Percentiles rank a stretch among this genome's conserved stretches.
Evolutionary conservation across 2,329 filamentous ascomycete genomes (phyloP).

Genomic region (Penicillium glabrum): DNA sequence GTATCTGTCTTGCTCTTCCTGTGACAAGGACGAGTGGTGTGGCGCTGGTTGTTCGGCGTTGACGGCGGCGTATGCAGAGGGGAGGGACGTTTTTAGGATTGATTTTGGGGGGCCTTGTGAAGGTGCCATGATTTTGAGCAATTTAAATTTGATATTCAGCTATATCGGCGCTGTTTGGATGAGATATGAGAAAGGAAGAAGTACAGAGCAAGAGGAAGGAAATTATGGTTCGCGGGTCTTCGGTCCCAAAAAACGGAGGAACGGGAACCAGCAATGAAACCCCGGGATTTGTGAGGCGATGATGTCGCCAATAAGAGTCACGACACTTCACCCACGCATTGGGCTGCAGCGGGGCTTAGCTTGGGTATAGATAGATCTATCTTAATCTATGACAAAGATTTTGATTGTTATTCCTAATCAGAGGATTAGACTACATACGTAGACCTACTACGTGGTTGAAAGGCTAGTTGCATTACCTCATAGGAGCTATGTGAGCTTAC

Average conservation of each 20-base stretch:
- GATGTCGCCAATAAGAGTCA: constrained; percentile 15
- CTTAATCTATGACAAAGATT: background rate
- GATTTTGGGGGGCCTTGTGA: constrained; percentile 47
- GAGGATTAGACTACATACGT: too few relatives aligned
- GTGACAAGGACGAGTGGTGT: constrained; percentile 25
- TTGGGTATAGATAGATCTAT: background rate
- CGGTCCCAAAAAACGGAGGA: background rate
- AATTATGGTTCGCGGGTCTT: constrained; percentile 7
- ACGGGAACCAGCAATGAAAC: constrained; percentile 7
- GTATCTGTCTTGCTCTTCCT: constrained; percentile 25
- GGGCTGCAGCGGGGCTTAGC: background rate
- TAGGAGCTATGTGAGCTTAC: background rate
- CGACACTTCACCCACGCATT: constrained; percentile 5
- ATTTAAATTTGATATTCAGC: background rate
- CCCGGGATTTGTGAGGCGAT: background rate
- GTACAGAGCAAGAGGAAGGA: background rate
- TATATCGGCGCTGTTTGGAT: too few relatives aligned
- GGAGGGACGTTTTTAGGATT: constrained; percentile 61
- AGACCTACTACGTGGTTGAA: background rate
- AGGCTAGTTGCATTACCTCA: background rate
- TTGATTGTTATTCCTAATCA: background rate
- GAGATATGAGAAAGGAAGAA: background rate
- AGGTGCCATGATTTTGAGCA: constrained; percentile 14
- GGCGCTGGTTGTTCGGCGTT: constrained; percentile 42
- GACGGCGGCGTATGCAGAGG: constrained; percentile 41